Conservation (phyloP, 2,329 filamentous ascomycete genomes). For the Grosmannia penicillata region DNA sequence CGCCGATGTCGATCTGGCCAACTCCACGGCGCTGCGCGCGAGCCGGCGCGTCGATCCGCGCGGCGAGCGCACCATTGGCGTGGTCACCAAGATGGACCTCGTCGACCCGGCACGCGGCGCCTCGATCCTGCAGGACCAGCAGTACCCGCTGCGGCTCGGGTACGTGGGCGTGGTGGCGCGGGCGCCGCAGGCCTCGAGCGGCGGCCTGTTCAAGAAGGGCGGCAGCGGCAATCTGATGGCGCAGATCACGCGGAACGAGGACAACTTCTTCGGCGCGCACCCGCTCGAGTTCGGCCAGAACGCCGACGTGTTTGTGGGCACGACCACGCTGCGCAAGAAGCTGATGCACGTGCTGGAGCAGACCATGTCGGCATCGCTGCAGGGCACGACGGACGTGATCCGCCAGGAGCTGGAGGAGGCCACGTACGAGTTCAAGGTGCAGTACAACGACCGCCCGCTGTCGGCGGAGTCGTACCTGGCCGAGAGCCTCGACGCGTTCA, state of each 20-base stretch:
- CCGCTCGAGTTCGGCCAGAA: slow-evolving; percentile 64
- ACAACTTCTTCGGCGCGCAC: slow-evolving; percentile 72
- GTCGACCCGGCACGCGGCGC: slow-evolving; percentile 71
- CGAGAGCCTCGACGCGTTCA: slow-evolving; percentile 89
- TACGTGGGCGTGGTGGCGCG: slow-evolving; percentile 93
- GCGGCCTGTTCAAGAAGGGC: slow-evolving; percentile 68
- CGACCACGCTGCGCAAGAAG: slow-evolving; percentile 78
- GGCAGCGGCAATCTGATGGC: slow-evolving; percentile 46
- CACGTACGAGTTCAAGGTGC: slow-evolving; percentile 97
- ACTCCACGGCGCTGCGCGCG: slow-evolving; percentile 82
- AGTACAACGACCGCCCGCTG: slow-evolving; percentile 92
- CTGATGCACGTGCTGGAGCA: slow-evolving; percentile 94
- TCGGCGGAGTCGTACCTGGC: slow-evolving; percentile 94
- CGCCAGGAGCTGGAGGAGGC: slow-evolving; percentile 91
- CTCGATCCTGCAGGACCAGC: slow-evolving; percentile 68
- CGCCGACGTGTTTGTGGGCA: slow-evolving; percentile 64
- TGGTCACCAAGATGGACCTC: slow-evolving; percentile 98
- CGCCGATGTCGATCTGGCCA: slow-evolving; percentile 91
- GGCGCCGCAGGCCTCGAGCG: slow-evolving; percentile 37
- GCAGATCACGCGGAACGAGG: slow-evolving; percentile 78
- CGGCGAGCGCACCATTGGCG: slow-evolving; percentile 90
- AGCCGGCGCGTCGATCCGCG: slow-evolving; percentile 85
- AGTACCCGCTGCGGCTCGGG: slow-evolving; percentile 87
- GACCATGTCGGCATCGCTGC: slow-evolving; percentile 87
- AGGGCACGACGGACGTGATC: slow-evolving; percentile 81